Conservation (phyloP, 306 rosid genomes). For the Vigna reflexopilosa region DNA sequence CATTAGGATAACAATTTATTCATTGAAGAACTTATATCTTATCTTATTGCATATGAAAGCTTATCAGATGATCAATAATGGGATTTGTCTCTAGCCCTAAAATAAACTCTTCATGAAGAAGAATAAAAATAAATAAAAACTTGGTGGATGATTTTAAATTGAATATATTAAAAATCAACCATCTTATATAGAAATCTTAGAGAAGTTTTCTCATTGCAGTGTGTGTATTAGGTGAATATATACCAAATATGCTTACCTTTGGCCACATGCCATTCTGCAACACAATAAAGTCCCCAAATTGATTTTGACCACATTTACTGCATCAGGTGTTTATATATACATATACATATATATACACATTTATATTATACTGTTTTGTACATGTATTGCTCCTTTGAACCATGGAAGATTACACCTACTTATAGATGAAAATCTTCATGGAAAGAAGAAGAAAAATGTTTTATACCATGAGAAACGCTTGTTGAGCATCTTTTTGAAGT, state of each 20-base stretch:
- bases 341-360: background rate
- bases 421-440: background rate
- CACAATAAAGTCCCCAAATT: background rate
- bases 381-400: background rate
- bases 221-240: background rate
- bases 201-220: background rate
- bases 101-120: too few species aligned
- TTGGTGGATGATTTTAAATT: too few species aligned
- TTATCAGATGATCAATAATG: too few species aligned
- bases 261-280: background rate
- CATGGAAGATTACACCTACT: background rate
- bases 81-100: too few species aligned
- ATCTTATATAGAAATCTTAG: background rate
- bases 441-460: background rate
- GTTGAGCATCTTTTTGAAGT: constrained; percentile 18
- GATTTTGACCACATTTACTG: background rate
- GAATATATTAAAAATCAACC: too few species aligned
- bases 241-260: background rate
- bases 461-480: background rate
- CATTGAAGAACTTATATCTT: too few species aligned
- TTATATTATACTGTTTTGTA: too few species aligned
- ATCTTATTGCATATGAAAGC: too few species aligned
- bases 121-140: too few species aligned
- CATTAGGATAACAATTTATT: too few species aligned
- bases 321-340: background rate